Evolutionary conservation across 108 stramenopile species (phyloP), one percentile per base, ranked within the genome.

Genomic region (Fragilaria radians): DNA sequence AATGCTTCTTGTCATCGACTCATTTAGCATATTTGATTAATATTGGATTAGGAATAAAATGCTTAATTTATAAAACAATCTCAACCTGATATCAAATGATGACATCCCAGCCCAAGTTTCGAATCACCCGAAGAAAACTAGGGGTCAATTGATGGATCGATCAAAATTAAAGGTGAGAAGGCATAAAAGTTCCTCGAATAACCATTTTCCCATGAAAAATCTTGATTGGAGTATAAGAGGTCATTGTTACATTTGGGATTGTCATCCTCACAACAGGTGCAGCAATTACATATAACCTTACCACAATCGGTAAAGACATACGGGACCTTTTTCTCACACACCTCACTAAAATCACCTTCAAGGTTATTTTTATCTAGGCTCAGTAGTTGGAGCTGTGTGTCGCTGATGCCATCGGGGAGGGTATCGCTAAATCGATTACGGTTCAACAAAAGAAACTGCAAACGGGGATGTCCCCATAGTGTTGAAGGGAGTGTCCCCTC

Each of bases 371-470:
- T 42, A 42, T 42, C 36, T 7, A 42, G 36, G 14, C 7, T 7
- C 36, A 42, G 14, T 14, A 42, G 36, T 14, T 42, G 36, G 11
- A 42, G 36, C 36, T 11, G 7, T 14, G 36, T 42, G 14, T 42
- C 36, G 14, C 11, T 42, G 14, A 42, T 14, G 14, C 36, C 36
- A 14, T 11, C 11, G 24, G 77, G 68, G 28, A 78, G 52, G 9
- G 58, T 62, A 2, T 72, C 77, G 4, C 65, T 71, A 17, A 78
- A 46, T 11, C 59, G 27, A 56, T 77, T 77, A 28, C 70, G 42
- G 49, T 65, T 51, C 51, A 77, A 31, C 48, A 72, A 25, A 25
- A 77, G 33, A 25, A 48, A 36, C 14, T 60, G 31, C 48, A 77
- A 32, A 4, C 36, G 5, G 23, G 23, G 9, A 55, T 67, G 36